Percentiles rank a stretch among this genome's conserved stretches.
phyloP scores from a whole-genome alignment of 768 basidiomycete species.

The Trametes sanguinea region DNA sequence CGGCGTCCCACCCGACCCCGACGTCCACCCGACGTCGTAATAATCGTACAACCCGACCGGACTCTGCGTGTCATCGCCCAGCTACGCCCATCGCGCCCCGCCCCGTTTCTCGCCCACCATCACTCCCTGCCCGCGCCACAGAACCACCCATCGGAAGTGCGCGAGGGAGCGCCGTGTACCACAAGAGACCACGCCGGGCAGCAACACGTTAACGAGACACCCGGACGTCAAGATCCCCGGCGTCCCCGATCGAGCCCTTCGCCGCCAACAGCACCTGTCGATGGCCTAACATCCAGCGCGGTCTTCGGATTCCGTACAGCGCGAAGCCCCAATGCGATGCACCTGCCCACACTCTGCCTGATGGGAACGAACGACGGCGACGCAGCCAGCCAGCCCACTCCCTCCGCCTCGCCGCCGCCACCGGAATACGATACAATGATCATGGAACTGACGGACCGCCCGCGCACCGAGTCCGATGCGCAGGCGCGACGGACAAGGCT shows the following conservation, averaged over 20 bases:
- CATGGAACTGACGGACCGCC: background rate
- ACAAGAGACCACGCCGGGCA: background rate
- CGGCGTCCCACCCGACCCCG: background rate
- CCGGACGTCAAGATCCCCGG: conserved; percentile 16
- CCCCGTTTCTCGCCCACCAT: background rate
- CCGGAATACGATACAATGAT: background rate
- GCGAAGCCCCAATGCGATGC: conserved; percentile 13
- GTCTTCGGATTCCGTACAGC: conserved; percentile 11
- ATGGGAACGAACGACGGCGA: conserved; percentile 1
- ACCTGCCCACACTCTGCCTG: conserved; percentile 6
- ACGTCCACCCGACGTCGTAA: too few relatives aligned
- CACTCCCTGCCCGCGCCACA: background rate
- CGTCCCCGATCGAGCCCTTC: conserved; percentile 22
- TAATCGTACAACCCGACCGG: conserved; percentile 1
- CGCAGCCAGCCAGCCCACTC: background rate
- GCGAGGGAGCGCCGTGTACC: background rate
- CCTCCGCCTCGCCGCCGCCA: background rate
- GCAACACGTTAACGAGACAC: background rate
- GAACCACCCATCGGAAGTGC: background rate
- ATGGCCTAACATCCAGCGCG: conserved; percentile 6
- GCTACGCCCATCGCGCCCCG: background rate
- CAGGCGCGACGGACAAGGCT: background rate
- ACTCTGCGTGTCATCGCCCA: conserved; percentile 9
- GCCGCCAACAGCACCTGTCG: background rate
- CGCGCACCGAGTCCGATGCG: background rate